phyloP scores from a whole-genome alignment of 441 rosid genomes.

The Macaranga tanarius region DNA sequence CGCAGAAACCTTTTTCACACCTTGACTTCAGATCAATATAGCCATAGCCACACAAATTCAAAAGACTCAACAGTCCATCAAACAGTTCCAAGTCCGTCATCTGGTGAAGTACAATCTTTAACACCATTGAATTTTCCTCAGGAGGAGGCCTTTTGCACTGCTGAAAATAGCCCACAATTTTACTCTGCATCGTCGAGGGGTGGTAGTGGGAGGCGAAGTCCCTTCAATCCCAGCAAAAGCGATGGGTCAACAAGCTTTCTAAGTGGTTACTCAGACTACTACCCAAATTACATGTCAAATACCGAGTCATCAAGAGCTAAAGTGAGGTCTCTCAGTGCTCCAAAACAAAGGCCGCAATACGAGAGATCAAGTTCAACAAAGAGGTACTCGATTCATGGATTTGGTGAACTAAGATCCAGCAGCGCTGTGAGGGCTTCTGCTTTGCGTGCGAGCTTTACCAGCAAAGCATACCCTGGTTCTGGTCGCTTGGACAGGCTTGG shows the following conservation, averaged over 20 bases:
- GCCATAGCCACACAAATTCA: conserved; percentile 43
- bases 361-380: conserved; percentile 67
- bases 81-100: conserved; percentile 49
- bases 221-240: conserved; percentile 67
- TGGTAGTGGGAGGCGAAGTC: conserved; percentile 49
- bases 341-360: conserved; percentile 67
- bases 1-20: conserved; percentile 46
- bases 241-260: conserved; percentile 54
- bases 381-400: conserved; percentile 50
- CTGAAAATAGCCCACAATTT: conserved; percentile 72
- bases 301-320: conserved; percentile 91
- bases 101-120: conserved; percentile 52
- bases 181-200: conserved; percentile 63
- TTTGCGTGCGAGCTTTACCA: conserved; percentile 56
- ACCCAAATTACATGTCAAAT: conserved; percentile 89
- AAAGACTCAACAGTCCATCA: conserved; percentile 51
- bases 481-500: conserved; percentile 88
- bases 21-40: conserved; percentile 37
- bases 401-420: conserved; percentile 45
- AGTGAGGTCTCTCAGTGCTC: conserved; percentile 73
- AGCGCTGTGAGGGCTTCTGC: conserved; percentile 44
- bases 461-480: conserved; percentile 88
- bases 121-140: conserved; percentile 42
- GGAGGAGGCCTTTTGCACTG: conserved; percentile 56
- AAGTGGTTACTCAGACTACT: conserved; percentile 51